These are phyloP conservation scores for Fusarium pseudograminearum DNA, from an alignment of 2,329 filamentous ascomycete genomes.

Conservation along the genomic window DNA sequence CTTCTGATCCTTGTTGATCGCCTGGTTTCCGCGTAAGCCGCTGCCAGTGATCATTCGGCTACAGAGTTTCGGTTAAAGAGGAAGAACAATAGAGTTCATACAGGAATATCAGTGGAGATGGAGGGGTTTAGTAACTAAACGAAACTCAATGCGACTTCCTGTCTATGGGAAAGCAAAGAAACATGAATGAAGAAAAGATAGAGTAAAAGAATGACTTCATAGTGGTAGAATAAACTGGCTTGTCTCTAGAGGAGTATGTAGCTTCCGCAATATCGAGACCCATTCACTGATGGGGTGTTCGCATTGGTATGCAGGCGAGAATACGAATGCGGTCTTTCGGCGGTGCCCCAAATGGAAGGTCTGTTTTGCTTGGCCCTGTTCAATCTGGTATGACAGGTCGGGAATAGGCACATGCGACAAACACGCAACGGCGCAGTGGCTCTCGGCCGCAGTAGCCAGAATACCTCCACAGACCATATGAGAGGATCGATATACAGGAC, in stretches of 20 bases:
- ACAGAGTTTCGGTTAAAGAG: neutral
- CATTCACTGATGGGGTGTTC: neutral
- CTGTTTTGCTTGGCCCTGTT: neutral
- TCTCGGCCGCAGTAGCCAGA: neutral
- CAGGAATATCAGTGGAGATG: neutral
- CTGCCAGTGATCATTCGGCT: neutral
- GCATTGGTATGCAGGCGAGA: neutral
- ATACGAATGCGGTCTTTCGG: constrained; percentile 2
- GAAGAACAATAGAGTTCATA: neutral
- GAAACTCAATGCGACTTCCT: neutral
- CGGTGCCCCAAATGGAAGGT: constrained; percentile 7
- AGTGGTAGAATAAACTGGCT: neutral
- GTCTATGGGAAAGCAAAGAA: neutral
- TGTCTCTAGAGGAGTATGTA: neutral
- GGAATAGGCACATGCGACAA: neutral
- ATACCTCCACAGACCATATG: neutral
- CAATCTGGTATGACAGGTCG: neutral
- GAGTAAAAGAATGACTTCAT: neutral
- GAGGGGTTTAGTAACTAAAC: neutral
- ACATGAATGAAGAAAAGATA: neutral
- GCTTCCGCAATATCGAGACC: neutral
- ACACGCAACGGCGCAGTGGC: neutral
- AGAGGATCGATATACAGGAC: neutral
- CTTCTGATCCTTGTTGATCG: constrained; percentile 5
- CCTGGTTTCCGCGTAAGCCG: neutral